Conservation (phyloP, 176 grass and related monocot genomes). For the Echinochloa phyllopogon region DNA sequence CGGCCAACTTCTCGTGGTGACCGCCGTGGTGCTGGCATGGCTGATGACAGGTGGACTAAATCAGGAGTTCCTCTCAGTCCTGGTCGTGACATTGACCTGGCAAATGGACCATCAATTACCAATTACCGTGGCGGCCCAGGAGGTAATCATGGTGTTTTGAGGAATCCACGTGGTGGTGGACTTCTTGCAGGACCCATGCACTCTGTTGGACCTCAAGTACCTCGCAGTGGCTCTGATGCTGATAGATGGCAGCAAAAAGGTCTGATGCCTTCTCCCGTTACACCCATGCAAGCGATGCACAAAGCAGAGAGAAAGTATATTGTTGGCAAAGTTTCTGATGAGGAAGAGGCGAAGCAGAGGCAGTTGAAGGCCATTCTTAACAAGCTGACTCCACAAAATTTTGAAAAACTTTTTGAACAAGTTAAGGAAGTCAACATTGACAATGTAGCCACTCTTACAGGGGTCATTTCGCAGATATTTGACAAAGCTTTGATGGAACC, state of each 20-base stretch:
- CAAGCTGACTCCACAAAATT: slow-evolving; percentile 93
- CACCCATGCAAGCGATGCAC: slow-evolving; percentile 81
- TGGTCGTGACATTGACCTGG: slow-evolving; percentile 63
- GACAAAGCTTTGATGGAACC: slow-evolving; percentile 97
- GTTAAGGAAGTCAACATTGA: slow-evolving; percentile 91
- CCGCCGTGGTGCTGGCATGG: slow-evolving; percentile 55
- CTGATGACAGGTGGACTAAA: slow-evolving; percentile 80
- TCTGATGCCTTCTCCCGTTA: slow-evolving; percentile 78
- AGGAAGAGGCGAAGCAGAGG: slow-evolving; percentile 76
- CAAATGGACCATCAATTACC: slow-evolving; percentile 48
- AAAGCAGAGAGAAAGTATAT: slow-evolving; percentile 82
- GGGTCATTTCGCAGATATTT: slow-evolving; percentile 97
- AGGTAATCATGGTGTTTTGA: slow-evolving; percentile 69
- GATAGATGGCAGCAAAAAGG: slow-evolving; percentile 93
- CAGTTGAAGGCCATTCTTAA: slow-evolving; percentile 90
- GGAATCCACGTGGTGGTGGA: slow-evolving; percentile 62
- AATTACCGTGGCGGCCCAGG: slow-evolving; percentile 68
- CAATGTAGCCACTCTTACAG: slow-evolving; percentile 63
- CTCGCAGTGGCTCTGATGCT: slow-evolving; percentile 69
- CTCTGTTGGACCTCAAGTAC: slow-evolving; percentile 47
- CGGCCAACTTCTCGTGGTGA: slow-evolving; percentile 66
- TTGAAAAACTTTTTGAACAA: slow-evolving; percentile 88
- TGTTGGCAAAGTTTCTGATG: slow-evolving; percentile 77
- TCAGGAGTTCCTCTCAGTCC: slow-evolving; percentile 54
- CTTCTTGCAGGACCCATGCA: slow-evolving; percentile 69